Evolutionary conservation across 768 basidiomycete species (phyloP).

Genomic region (Clathrus columnatus): DNA sequence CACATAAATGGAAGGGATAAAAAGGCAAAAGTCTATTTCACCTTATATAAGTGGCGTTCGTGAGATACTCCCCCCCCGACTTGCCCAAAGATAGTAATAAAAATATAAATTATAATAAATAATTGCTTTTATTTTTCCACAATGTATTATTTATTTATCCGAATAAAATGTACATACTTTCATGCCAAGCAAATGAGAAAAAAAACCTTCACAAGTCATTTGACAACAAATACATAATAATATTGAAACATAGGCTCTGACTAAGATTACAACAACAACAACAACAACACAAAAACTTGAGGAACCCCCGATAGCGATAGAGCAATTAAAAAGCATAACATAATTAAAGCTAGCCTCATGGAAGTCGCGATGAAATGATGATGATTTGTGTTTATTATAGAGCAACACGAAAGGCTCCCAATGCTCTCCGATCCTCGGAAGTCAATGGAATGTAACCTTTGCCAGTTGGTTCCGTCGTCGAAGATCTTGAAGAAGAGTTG

Average conservation of each 20-base stretch:
- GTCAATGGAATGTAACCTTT: conserved; percentile 33
- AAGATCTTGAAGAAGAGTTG: conserved; percentile 18
- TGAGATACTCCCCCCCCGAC: not conserved
- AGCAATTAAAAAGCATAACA: not conserved
- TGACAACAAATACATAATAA: not conserved
- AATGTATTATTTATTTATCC: not conserved
- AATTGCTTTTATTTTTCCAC: too few species aligned
- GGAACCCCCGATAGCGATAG: not conserved
- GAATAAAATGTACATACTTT: not conserved
- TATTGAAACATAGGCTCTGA: too few species aligned
- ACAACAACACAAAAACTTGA: not conserved
- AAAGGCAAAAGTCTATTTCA: not conserved
- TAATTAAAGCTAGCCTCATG: not conserved
- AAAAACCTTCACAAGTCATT: not conserved
- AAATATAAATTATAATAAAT: too few species aligned
- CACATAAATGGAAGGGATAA: not conserved
- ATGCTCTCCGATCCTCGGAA: conserved; percentile 49
- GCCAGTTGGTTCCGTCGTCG: conserved; percentile 18
- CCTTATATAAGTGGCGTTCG: not conserved
- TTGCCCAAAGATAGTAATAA: not conserved
- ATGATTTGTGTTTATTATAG: too few species aligned
- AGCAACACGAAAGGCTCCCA: conserved; percentile 47
- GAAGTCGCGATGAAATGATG: not conserved
- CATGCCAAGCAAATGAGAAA: not conserved
- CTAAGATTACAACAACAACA: too few species aligned